These are phyloP conservation scores for Nannochloropsis gaditana DNA, from an alignment of 108 stramenopile genomes.

Conservation along the genomic window DNA sequence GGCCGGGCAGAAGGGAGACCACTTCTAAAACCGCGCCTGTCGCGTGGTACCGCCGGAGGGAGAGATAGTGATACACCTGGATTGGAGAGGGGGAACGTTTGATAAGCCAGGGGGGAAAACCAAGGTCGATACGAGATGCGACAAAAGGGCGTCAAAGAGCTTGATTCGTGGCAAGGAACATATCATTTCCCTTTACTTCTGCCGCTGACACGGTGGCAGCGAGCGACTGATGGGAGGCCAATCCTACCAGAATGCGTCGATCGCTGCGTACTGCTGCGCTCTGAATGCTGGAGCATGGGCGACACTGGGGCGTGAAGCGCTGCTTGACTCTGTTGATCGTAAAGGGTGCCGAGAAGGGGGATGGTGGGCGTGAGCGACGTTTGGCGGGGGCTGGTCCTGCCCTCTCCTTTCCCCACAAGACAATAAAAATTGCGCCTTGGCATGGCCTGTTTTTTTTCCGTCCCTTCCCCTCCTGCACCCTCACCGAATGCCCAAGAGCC, in stretches of 20 bases:
- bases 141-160: no score
- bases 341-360: neutral
- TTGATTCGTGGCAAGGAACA: no score
- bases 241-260: neutral
- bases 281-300: conserved; percentile 64
- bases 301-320: conserved; percentile 76
- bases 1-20: neutral
- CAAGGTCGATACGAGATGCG: no score
- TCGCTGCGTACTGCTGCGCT: neutral
- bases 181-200: no score
- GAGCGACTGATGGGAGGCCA: no score
- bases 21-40: neutral
- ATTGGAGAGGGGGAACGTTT: no score
- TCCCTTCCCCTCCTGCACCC: neutral
- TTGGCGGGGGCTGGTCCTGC: no score
- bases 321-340: conserved; percentile 49
- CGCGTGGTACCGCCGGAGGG: neutral
- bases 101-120: no score
- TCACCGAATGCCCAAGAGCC: conserved; percentile 34
- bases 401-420: no score
- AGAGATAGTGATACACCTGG: neutral
- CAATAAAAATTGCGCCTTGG: neutral
- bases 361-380: no score
- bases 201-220: no score
- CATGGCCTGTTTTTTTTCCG: neutral